Base-by-base conservation (phyloP, 495 filamentous ascomycete species). In the Sporormia fimetaria region DNA sequence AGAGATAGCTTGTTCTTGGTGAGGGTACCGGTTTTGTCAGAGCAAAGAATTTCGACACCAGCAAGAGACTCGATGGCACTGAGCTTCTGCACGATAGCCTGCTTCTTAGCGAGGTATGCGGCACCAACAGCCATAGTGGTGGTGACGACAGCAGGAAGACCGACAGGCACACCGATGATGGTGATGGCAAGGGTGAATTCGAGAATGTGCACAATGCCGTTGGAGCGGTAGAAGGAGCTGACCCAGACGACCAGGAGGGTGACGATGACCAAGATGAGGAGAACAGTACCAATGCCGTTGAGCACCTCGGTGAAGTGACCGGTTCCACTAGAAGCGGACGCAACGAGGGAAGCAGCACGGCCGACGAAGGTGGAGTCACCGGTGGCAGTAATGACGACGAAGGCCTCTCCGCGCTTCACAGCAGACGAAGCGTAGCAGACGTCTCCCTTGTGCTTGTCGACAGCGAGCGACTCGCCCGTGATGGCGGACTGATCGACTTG, bases 91-190 rank as follows among this genome's bases (percentile, higher is more conserved):
- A 94, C 87, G 56, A 94, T 94, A 21, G 87, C 87, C 66, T 92
- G 85, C 69, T 92, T 90, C 67, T 83, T 87, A 42, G 87, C 87
- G 45, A 94, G 72, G 62, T 93, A 93, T 33, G 83, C 84, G 56
- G 87, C 87, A 66, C 87, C 87, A 56, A 94, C 87, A 64, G 87
- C 86, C 84, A 94, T 87, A 47, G 87, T 94, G 38, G 87, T 94
- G 42, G 87, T 94, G 44, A 88, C 87, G 58, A 94, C 87, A 43
- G 87, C 87, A 14, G 87, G 87, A 29, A 94, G 82, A 83, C 87
- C 87, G 64, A 94, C 87, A 39, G 87, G 87, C 20, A 94, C 87
- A 74, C 87, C 87, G 45, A 94, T 81, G 52, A 94, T 92, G 51
- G 87, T 78, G 51, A 94, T 78, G 50, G 81, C 83, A 33, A 75